A percentile compares a stretch with the other conserved stretches of the same genome.
Conservation (phyloP, 441 rosid genomes). For the Populus trichocarpa region DNA sequence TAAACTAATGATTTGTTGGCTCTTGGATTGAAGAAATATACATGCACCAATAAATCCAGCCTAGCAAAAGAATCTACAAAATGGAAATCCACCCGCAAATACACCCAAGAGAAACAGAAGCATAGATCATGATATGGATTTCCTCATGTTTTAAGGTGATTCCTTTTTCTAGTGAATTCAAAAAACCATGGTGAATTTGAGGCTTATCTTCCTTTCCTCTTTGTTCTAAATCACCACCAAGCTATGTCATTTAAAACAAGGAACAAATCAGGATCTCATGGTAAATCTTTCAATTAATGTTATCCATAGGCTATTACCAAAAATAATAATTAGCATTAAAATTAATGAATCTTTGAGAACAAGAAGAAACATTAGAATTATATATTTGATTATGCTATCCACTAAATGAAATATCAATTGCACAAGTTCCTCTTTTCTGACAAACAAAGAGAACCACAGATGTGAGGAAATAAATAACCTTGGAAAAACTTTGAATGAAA, state of each 20-base stretch:
- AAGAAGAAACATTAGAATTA: too few species aligned
- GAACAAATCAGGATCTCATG: too few species aligned
- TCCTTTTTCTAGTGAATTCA: too few species aligned
- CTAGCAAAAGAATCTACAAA: neutral
- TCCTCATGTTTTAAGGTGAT: too few species aligned
- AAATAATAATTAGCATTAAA: neutral
- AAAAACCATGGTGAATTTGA: too few species aligned
- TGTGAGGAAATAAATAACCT: neutral
- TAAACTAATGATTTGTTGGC: neutral
- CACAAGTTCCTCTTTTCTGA: neutral
- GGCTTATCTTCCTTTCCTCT: too few species aligned
- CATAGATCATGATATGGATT: neutral
- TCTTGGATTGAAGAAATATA: neutral
- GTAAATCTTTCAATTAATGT: neutral
- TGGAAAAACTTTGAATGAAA: slow-evolving; percentile 4
- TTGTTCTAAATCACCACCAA: too few species aligned
- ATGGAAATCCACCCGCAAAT: neutral
- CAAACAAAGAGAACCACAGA: neutral
- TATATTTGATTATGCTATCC: neutral
- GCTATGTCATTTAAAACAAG: too few species aligned
- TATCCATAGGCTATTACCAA: neutral
- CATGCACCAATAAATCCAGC: neutral
- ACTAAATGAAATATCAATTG: neutral
- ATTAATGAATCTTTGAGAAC: neutral
- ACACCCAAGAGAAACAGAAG: neutral